Base-by-base conservation (phyloP, 2,329 filamentous ascomycete species). In the Colletotrichum eleusines region DNA sequence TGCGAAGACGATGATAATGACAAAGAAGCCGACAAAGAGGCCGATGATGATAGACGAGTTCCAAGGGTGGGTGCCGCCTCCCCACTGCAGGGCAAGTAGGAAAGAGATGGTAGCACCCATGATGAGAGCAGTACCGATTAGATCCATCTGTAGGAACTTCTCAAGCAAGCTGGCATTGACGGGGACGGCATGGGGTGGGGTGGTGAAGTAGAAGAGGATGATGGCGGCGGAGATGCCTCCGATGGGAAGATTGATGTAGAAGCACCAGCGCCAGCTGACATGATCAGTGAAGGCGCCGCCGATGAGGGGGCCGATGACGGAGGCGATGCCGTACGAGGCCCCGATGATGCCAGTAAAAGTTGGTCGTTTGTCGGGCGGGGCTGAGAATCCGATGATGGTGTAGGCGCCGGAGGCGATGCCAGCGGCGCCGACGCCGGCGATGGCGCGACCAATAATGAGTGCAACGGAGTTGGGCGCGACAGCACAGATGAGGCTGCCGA, bases 371-470 rank as follows among this genome's bases (percentile, higher is more conserved):
- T 78, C 77, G 18, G 79, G 80, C 33, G 77, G 76, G 4, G 80
- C 81, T 42, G 79, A 76, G 66, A 83, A 86, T 1, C 80, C 85
- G 73, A 87, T 84, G 72, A 87, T 86, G 35, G 82, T 86, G 76
- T 73, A 84, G 4, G 81, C 80, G 0, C 86, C 86, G 2, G 80
- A 81, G 61, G 81, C 82, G 14, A 89, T 76, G 16, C 84, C 88
- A 18, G 87, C 83, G 8, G 84, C 84, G 1, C 81, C 80, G 33
- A 86, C 79, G 48, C 81, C 82, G 14, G 83, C 81, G 42, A 87
- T 84, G 66, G 86, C 86, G 61, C 86, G 84, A 62, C 86, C 86
- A 74, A 84, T 83, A 68, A 88, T 85, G 35, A 87, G 83, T 58
- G 85, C 79, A 46, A 81, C 81, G 38, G 85, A 82, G 72, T 82